Percentiles rank a stretch among this genome's conserved stretches.
Evolutionary conservation across 2,329 filamentous ascomycete species (phyloP).

Genomic region (Lachnellula cervina): DNA sequence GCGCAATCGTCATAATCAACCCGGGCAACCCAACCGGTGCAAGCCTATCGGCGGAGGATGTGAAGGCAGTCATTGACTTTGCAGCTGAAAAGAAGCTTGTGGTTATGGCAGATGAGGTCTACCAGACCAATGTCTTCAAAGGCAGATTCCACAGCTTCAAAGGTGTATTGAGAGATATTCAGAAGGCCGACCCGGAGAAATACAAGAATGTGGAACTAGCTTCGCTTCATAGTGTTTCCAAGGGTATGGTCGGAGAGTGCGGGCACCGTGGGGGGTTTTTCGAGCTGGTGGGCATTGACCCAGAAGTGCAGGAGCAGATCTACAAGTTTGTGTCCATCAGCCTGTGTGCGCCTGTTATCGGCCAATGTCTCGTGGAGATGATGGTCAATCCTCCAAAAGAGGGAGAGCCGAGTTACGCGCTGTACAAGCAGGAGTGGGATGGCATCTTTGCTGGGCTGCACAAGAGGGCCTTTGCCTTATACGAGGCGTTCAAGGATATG

Average conservation of each 20-base stretch:
- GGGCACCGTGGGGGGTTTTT: conserved; percentile 98
- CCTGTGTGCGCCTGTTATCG: conserved; percentile 90
- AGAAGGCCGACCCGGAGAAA: conserved; percentile 66
- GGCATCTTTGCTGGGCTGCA: conserved; percentile 74
- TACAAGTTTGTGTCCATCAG: conserved; percentile 99
- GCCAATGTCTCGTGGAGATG: conserved; percentile 92
- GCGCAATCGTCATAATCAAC: conserved; percentile 95
- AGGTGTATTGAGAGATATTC: conserved; percentile 74
- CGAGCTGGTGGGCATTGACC: conserved; percentile 86
- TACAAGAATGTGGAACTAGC: conserved; percentile 86
- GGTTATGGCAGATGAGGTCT: conserved; percentile 93
- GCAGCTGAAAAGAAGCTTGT: conserved; percentile 82
- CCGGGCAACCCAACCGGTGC: conserved; percentile 96
- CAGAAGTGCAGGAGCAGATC: conserved; percentile 82
- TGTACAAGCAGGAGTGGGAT: conserved; percentile 83
- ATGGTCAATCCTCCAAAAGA: conserved; percentile 92
- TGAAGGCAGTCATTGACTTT: conserved; percentile 80
- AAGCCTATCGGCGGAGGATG: conserved; percentile 71
- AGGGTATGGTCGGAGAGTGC: conserved; percentile 99
- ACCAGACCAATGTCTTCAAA: conserved; percentile 97
- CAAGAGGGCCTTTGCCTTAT: conserved; percentile 76
- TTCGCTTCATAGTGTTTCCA: conserved; percentile 88
- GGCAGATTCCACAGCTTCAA: conserved; percentile 97
- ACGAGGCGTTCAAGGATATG: conserved; percentile 89
- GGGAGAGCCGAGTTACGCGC: conserved; percentile 76